phyloP scores from a whole-genome alignment of 306 rosid species.

The Cicer pinnatifidum region DNA sequence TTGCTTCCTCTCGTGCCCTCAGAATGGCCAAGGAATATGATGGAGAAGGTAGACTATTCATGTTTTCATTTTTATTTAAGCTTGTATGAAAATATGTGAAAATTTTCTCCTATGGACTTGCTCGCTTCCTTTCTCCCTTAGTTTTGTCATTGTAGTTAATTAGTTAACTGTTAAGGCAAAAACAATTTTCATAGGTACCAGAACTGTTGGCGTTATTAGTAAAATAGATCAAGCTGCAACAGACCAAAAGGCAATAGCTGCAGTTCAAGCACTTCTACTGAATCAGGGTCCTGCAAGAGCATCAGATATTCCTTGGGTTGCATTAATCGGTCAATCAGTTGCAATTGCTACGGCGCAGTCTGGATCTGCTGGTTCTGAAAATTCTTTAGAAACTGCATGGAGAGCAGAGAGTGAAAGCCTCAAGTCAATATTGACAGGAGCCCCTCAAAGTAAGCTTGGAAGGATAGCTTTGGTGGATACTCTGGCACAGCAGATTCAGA shows the following conservation, averaged over 20 bases:
- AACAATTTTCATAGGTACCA: conserved; percentile 65
- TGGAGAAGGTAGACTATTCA: conserved; percentile 68
- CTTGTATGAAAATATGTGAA: conserved; percentile 8
- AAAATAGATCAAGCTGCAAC: conserved; percentile 95
- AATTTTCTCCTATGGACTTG: conserved; percentile 20
- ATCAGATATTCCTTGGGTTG: conserved; percentile 93
- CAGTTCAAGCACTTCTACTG: conserved; percentile 87
- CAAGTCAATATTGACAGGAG: conserved; percentile 87
- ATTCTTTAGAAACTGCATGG: conserved; percentile 97
- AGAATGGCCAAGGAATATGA: conserved; percentile 85
- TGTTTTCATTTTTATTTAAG: conserved; percentile 6
- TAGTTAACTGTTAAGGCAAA: conserved; percentile 37
- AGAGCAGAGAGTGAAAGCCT: conserved; percentile 97
- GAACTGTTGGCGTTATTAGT: conserved; percentile 89
- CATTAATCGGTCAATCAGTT: conserved; percentile 93
- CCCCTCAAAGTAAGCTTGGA: conserved; percentile 93
- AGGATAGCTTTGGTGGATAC: conserved; percentile 94
- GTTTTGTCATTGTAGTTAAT: conserved; percentile 25
- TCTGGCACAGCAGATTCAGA: conserved; percentile 87
- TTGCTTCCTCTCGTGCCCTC: conserved; percentile 87
- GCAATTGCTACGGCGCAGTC: conserved; percentile 92
- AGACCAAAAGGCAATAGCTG: conserved; percentile 90
- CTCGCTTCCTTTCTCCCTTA: not conserved
- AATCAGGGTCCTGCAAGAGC: conserved; percentile 92
- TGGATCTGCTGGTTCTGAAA: conserved; percentile 88